A percentile compares a stretch with the other conserved stretches of the same genome.
Evolutionary conservation across 345 rosid genomes (phyloP).

Genomic region (Isatis tinctoria): DNA sequence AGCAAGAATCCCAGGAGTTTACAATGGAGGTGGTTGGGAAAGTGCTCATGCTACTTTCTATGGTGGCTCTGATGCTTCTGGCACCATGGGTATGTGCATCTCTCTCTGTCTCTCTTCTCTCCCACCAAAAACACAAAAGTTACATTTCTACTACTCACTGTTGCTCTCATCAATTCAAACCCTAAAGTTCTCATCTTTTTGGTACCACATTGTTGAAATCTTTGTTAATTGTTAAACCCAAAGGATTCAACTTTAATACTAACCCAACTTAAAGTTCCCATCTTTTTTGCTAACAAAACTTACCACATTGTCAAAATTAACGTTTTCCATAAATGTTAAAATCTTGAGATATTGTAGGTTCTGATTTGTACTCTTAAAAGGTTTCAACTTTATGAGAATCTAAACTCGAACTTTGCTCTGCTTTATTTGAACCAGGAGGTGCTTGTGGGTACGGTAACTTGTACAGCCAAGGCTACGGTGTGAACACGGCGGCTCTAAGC

Average conservation of each 20-base stretch:
- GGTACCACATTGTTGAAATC: slow-evolving; percentile 5
- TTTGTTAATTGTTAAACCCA: not conserved
- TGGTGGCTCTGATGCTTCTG: slow-evolving; percentile 85
- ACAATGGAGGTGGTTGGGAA: slow-evolving; percentile 66
- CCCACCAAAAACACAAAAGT: not conserved
- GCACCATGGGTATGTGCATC: slow-evolving; percentile 66
- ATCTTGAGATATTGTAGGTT: not conserved
- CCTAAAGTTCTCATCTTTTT: not conserved
- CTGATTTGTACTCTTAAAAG: not conserved
- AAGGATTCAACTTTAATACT: not conserved
- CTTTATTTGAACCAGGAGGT: slow-evolving; percentile 43
- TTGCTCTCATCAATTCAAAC: not conserved
- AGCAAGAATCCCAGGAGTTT: slow-evolving; percentile 73
- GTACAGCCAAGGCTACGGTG: slow-evolving; percentile 74
- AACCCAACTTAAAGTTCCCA: not conserved
- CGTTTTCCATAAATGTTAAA: not conserved
- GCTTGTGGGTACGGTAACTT: slow-evolving; percentile 77
- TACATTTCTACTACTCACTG: not conserved
- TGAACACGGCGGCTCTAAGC: slow-evolving; percentile 73
- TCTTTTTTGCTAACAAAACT: not conserved
- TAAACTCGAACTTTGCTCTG: no score
- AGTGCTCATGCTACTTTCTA: slow-evolving; percentile 89
- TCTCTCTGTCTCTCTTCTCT: not conserved
- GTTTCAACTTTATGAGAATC: no score
- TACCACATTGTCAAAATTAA: slow-evolving; percentile 17